These are phyloP conservation scores for Wickerhamomyces mucosus DNA, from an alignment of 805 yeast genomes.

Conservation along the genomic window DNA sequence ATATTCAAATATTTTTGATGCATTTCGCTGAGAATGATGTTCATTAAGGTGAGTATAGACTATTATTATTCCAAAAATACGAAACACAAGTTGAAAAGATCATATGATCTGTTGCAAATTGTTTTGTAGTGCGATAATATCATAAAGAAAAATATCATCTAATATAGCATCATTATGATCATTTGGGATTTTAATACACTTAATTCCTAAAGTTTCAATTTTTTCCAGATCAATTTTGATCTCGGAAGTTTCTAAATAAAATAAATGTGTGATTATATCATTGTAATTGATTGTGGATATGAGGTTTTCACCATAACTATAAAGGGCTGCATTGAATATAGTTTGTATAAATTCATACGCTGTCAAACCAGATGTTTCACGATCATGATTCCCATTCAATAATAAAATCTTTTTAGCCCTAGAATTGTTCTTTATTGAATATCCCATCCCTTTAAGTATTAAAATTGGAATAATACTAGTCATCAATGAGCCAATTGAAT, in stretches of 20 bases:
- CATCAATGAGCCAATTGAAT: conserved; percentile 82
- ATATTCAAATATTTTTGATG: too few species aligned
- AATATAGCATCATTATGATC: conserved; percentile 15
- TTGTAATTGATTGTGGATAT: conserved; percentile 24
- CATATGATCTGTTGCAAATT: conserved; percentile 12
- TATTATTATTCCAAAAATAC: background rate
- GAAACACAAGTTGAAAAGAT: background rate
- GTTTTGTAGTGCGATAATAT: conserved; percentile 30
- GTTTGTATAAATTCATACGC: conserved; percentile 51
- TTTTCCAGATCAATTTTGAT: conserved; percentile 37
- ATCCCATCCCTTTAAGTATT: conserved; percentile 63
- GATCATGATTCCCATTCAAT: conserved; percentile 64
- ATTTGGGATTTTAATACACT: conserved; percentile 32
- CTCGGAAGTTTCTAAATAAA: conserved; percentile 42
- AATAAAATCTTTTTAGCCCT: conserved; percentile 45
- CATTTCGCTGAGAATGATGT: too few species aligned
- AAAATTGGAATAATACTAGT: conserved; percentile 80
- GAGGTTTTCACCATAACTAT: conserved; percentile 27
- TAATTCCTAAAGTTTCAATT: conserved; percentile 34
- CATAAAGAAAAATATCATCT: conserved; percentile 24
- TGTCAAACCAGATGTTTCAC: conserved; percentile 67
- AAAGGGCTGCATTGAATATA: conserved; percentile 44
- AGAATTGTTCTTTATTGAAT: conserved; percentile 34
- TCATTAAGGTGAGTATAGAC: too few species aligned
- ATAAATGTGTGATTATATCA: conserved; percentile 52